phyloP scores from a whole-genome alignment of 805 yeast genomes.

The Cyberlindnera mycetangii region DNA sequence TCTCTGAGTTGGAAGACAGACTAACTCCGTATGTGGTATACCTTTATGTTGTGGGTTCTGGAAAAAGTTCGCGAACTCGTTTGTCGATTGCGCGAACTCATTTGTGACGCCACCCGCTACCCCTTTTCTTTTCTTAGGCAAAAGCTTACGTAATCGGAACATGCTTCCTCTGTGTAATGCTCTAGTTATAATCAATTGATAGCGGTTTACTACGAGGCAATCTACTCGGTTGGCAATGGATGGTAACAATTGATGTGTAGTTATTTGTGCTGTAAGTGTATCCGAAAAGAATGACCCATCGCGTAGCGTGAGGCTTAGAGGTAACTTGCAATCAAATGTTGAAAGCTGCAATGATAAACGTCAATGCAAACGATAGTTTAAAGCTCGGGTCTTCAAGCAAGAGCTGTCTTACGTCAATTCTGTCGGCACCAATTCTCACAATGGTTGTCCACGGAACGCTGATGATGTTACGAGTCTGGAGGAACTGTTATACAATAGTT shows the following conservation, averaged over 20 bases:
- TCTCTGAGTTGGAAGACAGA: neutral
- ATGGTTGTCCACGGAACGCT: constrained; percentile 39
- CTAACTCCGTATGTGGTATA: too few species aligned
- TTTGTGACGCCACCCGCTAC: constrained; percentile 6
- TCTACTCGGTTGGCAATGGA: neutral
- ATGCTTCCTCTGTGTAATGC: too few species aligned
- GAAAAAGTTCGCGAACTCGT: constrained; percentile 9
- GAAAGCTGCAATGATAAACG: constrained; percentile 60
- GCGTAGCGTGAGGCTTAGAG: too few species aligned
- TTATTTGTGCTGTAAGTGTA: too few species aligned
- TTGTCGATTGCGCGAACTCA: constrained; percentile 18
- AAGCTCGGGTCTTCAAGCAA: constrained; percentile 59
- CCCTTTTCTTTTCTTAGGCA: too few species aligned
- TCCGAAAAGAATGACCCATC: too few species aligned
- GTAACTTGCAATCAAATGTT: too few species aligned
- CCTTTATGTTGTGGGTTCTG: too few species aligned
- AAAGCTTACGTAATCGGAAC: too few species aligned
- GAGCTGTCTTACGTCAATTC: constrained; percentile 46
- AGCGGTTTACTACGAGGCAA: too few species aligned
- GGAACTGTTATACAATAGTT: constrained; percentile 44
- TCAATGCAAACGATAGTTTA: constrained; percentile 50
- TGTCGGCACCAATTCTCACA: constrained; percentile 35
- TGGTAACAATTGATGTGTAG: too few species aligned
- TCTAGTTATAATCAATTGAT: too few species aligned
- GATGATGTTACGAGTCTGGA: constrained; percentile 54